These are phyloP conservation scores for Starmerella floris DNA, from an alignment of 805 yeast genomes.

Conservation along the genomic window DNA sequence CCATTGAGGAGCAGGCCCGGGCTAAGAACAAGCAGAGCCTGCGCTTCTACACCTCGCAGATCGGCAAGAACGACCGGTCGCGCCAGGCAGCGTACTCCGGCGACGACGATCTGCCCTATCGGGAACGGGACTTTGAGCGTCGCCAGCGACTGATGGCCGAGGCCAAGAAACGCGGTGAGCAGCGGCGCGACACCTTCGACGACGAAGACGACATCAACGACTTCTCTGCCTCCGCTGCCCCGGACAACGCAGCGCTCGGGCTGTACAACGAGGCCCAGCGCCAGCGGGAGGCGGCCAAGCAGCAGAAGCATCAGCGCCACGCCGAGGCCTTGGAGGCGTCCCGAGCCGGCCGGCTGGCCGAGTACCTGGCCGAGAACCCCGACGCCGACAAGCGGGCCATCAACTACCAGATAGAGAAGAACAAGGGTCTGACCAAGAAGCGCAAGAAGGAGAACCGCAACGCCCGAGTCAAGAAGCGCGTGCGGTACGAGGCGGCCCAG, in stretches of 20 bases:
- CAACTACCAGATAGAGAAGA: constrained; percentile 87
- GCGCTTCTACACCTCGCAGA: constrained; percentile 92
- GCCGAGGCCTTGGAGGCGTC: constrained; percentile 62
- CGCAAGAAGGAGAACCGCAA: constrained; percentile 89
- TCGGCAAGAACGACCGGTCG: constrained; percentile 51
- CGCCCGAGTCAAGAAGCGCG: constrained; percentile 96
- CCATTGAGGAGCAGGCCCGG: constrained; percentile 43
- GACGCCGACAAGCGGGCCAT: constrained; percentile 86
- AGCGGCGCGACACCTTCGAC: constrained; percentile 41
- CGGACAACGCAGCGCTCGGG: constrained; percentile 7
- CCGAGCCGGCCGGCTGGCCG: constrained; percentile 69
- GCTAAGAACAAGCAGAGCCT: constrained; percentile 72
- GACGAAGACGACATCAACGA: constrained; percentile 18
- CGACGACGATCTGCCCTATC: constrained; percentile 83
- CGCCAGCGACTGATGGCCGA: constrained; percentile 77
- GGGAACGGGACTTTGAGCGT: constrained; percentile 79
- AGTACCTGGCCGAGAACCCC: constrained; percentile 51
- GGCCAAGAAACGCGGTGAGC: constrained; percentile 71
- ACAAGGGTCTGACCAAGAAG: constrained; percentile 88
- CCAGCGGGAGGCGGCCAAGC: constrained; percentile 36
- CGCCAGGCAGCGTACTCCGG: constrained; percentile 36
- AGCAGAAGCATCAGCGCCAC: constrained; percentile 46
- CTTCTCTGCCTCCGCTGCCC: constrained; percentile 17
- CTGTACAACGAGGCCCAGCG: constrained; percentile 48
- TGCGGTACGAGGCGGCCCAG: constrained; percentile 86